These are phyloP conservation scores for Stemphylium vesicarium DNA, from an alignment of 2,329 filamentous ascomycete species.

Conservation along the genomic window DNA sequence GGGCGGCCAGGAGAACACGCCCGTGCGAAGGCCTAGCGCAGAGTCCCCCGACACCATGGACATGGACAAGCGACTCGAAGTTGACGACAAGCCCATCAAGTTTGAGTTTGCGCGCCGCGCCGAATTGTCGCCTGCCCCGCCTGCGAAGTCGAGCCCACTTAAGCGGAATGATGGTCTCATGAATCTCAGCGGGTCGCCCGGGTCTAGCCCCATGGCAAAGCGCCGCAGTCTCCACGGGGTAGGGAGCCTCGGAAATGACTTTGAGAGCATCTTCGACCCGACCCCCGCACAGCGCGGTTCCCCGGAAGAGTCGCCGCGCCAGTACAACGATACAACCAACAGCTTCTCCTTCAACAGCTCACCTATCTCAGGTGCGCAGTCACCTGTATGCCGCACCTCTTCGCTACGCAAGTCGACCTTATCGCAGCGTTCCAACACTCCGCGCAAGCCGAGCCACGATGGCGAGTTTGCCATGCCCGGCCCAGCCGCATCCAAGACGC, in stretches of 20 bases:
- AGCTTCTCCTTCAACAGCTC: constrained; percentile 45
- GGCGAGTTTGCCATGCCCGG: constrained; percentile 62
- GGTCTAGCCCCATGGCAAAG: constrained; percentile 88
- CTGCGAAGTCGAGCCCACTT: constrained; percentile 77
- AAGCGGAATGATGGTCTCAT: constrained; percentile 92
- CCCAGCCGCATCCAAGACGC: constrained; percentile 61
- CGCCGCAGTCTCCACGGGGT: constrained; percentile 84
- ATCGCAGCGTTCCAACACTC: constrained; percentile 69
- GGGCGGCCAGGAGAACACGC: constrained; percentile 56
- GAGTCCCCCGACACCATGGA: constrained; percentile 34
- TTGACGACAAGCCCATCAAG: constrained; percentile 55
- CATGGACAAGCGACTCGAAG: constrained; percentile 52
- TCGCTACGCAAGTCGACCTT: constrained; percentile 86
- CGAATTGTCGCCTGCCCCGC: constrained; percentile 48
- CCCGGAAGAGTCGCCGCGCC: constrained; percentile 29
- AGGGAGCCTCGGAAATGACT: constrained; percentile 65
- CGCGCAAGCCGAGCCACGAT: constrained; percentile 50
- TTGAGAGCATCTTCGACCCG: constrained; percentile 76
- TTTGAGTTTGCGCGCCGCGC: constrained; percentile 52
- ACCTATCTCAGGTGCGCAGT: constrained; percentile 37
- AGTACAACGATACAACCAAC: constrained; percentile 39
- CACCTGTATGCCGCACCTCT: constrained; percentile 59
- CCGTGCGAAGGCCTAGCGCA: constrained; percentile 39
- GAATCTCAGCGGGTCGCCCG: constrained; percentile 78
- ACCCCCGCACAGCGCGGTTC: constrained; percentile 23